Evolutionary conservation across 345 rosid genomes (phyloP).

Genomic region (Ailanthus altissimus): DNA sequence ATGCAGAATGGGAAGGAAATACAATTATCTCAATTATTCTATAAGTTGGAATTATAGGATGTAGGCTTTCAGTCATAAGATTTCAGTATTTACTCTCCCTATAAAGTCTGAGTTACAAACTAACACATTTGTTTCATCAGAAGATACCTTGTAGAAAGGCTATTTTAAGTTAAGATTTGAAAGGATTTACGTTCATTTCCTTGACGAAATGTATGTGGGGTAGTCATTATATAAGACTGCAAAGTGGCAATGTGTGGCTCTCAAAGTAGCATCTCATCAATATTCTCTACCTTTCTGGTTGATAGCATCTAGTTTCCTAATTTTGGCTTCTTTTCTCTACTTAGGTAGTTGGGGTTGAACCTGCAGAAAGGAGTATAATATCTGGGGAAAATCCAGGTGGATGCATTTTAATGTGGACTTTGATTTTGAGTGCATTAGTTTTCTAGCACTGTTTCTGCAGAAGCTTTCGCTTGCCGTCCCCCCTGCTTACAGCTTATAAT

Average conservation of each 20-base stretch:
- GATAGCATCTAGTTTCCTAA: constrained; percentile 10
- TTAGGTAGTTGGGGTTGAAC: constrained; percentile 93
- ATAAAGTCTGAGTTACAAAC: not conserved
- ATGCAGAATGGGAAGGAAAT: not conserved
- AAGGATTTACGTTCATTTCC: not conserved
- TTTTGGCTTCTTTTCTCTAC: constrained; percentile 15
- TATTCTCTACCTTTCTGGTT: constrained; percentile 12
- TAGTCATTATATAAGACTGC: not conserved
- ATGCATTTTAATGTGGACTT: constrained; percentile 13
- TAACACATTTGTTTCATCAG: not conserved
- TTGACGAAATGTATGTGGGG: not conserved
- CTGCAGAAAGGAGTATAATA: constrained; percentile 87
- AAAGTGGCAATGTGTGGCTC: not conserved
- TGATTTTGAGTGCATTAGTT: constrained; percentile 13
- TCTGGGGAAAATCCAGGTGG: constrained; percentile 83
- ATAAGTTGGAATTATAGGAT: not conserved
- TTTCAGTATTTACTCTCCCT: not conserved
- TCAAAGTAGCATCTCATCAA: not conserved
- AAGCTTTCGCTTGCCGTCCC: constrained; percentile 7
- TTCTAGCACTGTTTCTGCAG: constrained; percentile 5
- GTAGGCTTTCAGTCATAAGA: not conserved
- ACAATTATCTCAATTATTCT: not conserved
- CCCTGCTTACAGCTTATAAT: constrained; percentile 14
- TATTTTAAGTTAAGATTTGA: not conserved
- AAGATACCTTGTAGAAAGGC: not conserved